Evolutionary conservation across 306 rosid species (phyloP), one percentile per base, ranked within the genome.

Genomic region (Cucurbita maxima): DNA sequence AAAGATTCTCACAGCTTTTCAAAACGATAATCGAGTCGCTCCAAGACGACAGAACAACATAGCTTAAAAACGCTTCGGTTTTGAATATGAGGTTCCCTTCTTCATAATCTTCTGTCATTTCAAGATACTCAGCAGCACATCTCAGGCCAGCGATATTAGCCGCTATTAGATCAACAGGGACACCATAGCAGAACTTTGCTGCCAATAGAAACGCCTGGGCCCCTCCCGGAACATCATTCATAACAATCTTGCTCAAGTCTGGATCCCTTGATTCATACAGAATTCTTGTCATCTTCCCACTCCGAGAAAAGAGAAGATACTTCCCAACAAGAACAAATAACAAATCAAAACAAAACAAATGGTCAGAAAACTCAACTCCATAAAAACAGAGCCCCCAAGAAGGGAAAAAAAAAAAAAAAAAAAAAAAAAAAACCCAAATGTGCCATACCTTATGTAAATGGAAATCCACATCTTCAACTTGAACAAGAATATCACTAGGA

Each of bases 71-170:
- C 0, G 99, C 99, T 82, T 95, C 99, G 8, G 99, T 89, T 82
- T 95, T 95, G 87, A 95, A 95, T 72, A 95, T 91, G 45, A 95
- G 96, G 59, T 95, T 95, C 55, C 99, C 97, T 88, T 95, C 99
- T 76, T 95, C 99, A 44, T 89, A 34, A 76, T 95, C 99, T 75
- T 95, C 99, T 5, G 97, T 93, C 98, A 93, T 93, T 83, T 93
- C 98, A 50, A 93, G 85, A 14, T 83, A 93, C 86, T 95, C 99
- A 0, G 99, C 90, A 71, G 97, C 89, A 84, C 99, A 95, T 83
- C 99, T 87, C 45, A 95, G 84, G 79, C 97, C 99, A 7, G 99
- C 91, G 71, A 95, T 95, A 16, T 89, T 95, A 64, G 91, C 94
- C 58, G 97, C 96, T 13, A 96, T 85, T 79, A 95, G 88, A 84